Conservation (phyloP, 139 green algal genomes). For the Desmodesmus armatus region DNA sequence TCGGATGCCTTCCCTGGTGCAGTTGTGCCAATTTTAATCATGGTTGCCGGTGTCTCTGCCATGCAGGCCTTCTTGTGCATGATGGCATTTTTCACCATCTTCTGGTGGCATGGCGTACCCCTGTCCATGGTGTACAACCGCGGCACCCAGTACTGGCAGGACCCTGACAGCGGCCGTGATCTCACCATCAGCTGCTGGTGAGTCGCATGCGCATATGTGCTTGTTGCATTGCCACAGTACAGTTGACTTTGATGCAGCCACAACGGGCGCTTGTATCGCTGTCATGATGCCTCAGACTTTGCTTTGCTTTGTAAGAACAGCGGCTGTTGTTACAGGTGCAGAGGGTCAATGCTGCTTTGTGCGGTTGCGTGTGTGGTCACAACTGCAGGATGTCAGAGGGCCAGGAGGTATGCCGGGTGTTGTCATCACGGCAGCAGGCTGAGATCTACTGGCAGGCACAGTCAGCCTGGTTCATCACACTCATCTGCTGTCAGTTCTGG, state of each 20-base stretch:
- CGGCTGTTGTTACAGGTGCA: too few relatives aligned
- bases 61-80: constrained; percentile 44
- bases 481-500: constrained; percentile 60
- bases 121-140: constrained; percentile 32
- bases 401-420: background rate
- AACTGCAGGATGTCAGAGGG: background rate
- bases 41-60: background rate
- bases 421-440: constrained; percentile 19
- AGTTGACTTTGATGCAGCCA: too few relatives aligned
- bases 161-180: background rate
- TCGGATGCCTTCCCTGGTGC: too few relatives aligned
- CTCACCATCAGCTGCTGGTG: constrained; percentile 19
- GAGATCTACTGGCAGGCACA: constrained; percentile 52
- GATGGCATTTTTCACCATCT: constrained; percentile 53
- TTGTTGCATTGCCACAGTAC: too few relatives aligned
- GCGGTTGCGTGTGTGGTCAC: too few relatives aligned
- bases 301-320: too few relatives aligned
- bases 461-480: constrained; percentile 49
- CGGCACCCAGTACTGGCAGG: constrained; percentile 22
- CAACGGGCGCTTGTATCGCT: too few relatives aligned
- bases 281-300: too few relatives aligned
- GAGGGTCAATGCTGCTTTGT: too few relatives aligned
- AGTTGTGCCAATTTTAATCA: constrained; percentile 14
- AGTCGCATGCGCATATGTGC: too few relatives aligned
- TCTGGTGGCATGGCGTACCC: constrained; percentile 45